Evolutionary conservation across 805 yeast genomes (phyloP), one percentile per base, ranked within the genome.

Genomic region (Lipomyces oligophaga): DNA sequence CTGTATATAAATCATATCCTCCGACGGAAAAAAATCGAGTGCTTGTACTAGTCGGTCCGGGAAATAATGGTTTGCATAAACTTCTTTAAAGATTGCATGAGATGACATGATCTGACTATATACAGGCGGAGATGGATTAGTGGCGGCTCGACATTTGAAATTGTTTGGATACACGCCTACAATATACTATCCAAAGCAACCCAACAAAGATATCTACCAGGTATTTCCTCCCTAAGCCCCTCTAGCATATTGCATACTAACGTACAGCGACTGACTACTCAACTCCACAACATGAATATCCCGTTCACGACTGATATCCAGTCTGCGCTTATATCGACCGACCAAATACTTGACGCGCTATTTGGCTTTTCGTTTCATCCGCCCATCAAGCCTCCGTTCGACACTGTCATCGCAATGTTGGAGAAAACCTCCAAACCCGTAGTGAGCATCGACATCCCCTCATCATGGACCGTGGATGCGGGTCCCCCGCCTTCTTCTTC

Each of bases 281-380:
- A 93, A 63, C 69, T 90, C 58, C 64, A 71, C 11, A 78, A 78
- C 44, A 73, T 89, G 59, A 70, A 75, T n/a, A 72, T 90, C 11
- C 74, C 75, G 2, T 73, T 85, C 45, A 57, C 82, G n/a, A 64
- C 66, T 2, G 63, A 70, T 11, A 53, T 75, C 13, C 67, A 66
- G 5, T 62, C 63, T 8, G 65, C 65, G 13, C 64, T 70, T 54
- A 49, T 57, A 1, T 52, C 64, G 7, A 63, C 79, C 1, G 69
- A 77, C 44, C 68, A 75, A 32, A 71, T 85, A 5, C 74, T 93
- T 28, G 98, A 93, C 65, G 78, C 95, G 0, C 67, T 93, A 30
- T 93, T 93, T 68, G 98, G 98, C 1, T 93, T 93, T 61, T 86
- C 96, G 3, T 93, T 90, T 71, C 76, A 79, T 49, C 95, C 97